A percentile compares a stretch with the other conserved stretches of the same genome.
phyloP scores from a whole-genome alignment of 768 basidiomycete genomes.

The Suillus brevipes region DNA sequence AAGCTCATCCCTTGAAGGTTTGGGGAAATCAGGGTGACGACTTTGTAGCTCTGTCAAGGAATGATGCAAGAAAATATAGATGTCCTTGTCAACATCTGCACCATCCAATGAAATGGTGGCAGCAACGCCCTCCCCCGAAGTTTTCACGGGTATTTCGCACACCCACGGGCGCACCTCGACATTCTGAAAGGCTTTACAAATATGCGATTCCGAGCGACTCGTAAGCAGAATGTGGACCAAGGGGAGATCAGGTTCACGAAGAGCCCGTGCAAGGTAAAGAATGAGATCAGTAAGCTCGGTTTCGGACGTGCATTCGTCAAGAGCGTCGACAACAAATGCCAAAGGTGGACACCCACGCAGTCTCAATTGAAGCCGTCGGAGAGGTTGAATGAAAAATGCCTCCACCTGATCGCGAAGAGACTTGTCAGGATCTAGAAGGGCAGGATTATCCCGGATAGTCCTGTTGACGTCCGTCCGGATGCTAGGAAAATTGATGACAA shows the following conservation, averaged over 20 bases:
- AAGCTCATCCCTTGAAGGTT: neutral
- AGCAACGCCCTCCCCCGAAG: neutral
- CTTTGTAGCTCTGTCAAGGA: neutral
- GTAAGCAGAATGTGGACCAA: neutral
- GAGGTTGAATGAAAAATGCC: slow-evolving; percentile 2
- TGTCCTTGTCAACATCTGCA: neutral
- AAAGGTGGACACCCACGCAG: neutral
- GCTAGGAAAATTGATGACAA: neutral
- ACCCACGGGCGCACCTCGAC: neutral
- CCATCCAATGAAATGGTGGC: neutral
- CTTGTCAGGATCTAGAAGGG: neutral
- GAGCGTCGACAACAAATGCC: neutral
- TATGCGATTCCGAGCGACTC: neutral
- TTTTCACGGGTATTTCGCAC: neutral
- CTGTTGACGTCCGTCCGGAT: neutral
- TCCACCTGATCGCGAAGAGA: neutral
- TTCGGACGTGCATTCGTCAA: slow-evolving; percentile 1
- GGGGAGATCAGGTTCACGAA: neutral
- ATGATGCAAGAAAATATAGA: slow-evolving; percentile 1
- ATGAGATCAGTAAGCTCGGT: neutral
- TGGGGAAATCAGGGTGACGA: neutral
- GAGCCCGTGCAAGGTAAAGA: neutral
- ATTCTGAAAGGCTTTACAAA: neutral
- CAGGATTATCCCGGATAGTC: neutral
- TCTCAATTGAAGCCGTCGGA: neutral